Evolutionary conservation across 306 rosid species (phyloP).

Genomic region (Hylodesmum podocarpum): DNA sequence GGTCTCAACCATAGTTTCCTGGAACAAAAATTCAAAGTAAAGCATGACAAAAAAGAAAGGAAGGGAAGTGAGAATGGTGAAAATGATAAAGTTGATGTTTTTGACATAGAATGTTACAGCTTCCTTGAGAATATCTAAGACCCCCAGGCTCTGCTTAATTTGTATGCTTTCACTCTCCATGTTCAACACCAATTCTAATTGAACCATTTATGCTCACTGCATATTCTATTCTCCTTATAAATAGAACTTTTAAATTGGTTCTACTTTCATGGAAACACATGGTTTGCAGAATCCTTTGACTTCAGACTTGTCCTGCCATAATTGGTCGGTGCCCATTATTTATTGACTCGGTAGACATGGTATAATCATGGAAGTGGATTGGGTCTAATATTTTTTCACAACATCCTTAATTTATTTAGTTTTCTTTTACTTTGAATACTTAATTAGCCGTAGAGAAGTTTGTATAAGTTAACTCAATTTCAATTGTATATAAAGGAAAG

Average conservation of each 20-base stretch:
- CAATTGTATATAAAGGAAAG: too few relatives aligned
- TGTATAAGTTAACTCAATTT: background rate
- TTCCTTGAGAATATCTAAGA: constrained; percentile 48
- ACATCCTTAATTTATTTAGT: background rate
- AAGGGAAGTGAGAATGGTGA: constrained; percentile 47
- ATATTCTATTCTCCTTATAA: background rate
- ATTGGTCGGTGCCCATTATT: background rate
- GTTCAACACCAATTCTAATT: background rate
- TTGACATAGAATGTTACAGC: constrained; percentile 28
- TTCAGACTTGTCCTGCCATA: background rate
- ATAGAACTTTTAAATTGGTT: background rate
- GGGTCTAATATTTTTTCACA: too few relatives aligned
- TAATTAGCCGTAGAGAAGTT: background rate
- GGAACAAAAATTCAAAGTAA: constrained; percentile 43
- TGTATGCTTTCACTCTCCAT: constrained; percentile 42
- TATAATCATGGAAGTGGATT: too few relatives aligned
- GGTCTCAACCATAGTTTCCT: constrained; percentile 35
- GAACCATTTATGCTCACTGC: background rate
- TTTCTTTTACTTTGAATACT: too few relatives aligned
- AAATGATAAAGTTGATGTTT: constrained; percentile 55
- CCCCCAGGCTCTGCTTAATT: constrained; percentile 35
- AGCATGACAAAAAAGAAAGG: constrained; percentile 53
- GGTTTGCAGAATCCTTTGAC: constrained; percentile 19
- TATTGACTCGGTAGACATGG: background rate
- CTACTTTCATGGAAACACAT: constrained; percentile 18